Evolutionary conservation across 441 rosid genomes (phyloP), one percentile per base, ranked within the genome.

Genomic region (Croton setiger): DNA sequence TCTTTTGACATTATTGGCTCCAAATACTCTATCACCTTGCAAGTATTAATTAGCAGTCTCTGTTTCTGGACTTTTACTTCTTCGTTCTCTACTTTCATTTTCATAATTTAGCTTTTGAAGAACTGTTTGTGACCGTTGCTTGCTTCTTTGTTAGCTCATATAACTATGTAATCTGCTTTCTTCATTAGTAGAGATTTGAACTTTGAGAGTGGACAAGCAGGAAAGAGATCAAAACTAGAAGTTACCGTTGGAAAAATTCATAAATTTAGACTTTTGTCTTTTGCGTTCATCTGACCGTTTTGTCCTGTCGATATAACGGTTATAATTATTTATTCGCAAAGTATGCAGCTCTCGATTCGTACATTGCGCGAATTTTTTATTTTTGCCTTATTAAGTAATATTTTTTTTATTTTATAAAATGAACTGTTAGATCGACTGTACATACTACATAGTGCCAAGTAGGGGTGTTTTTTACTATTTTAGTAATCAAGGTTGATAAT

Each of bases 11-110:
- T 81, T 58, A 83, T 11, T 44, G 98, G 95, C 64, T 72, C 82
- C 76, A 90, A 78, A 72, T 92, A 87, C 79, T 90, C 95, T 54
- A 88, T 85, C 71, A 85, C 91, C 78, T 84, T 88, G 12, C 84
- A 78, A 11, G 71, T 49, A 45, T 72, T 63, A 9, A 75, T 47
- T 6, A 83, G 69, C 0, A 74, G 68, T 7, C 73, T 69, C 73
- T 69, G 81, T 58, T 60, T 71, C 18, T 84, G 82, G 41, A 77
- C 81, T 63, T 74, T 77, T 44, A 68, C 74, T 14, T 76, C 78
- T 56, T 27, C 33, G 67, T 65, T 3, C 12, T 57, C 33, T 67
- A 4, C 49, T 60, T 69, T 37, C 52, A 62, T 58, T 39, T 10
- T 62, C 47, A 47, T 70, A n/a, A 17, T 61, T 58, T 20, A 54